Evolutionary conservation across 495 filamentous ascomycete species (phyloP).

Genomic region (Chlorociboria aeruginascens): DNA sequence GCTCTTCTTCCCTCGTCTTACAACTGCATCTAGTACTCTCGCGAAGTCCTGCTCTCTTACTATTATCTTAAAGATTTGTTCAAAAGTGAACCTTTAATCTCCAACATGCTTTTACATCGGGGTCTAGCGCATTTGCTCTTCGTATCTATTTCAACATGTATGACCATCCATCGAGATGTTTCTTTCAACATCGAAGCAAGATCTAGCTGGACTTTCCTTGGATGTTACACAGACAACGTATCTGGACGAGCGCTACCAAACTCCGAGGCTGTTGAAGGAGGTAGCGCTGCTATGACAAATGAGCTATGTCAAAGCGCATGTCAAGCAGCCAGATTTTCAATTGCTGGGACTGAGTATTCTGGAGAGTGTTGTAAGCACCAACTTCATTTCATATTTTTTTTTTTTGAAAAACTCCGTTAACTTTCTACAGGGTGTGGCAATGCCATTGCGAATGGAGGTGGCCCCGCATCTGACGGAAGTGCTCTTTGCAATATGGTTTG

Average conservation of each 20-base stretch:
- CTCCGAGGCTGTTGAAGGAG: constrained; percentile 8
- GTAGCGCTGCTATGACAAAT: constrained; percentile 19
- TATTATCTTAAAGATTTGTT: too few relatives aligned
- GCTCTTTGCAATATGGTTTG: constrained; percentile 39
- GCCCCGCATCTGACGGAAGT: constrained; percentile 23
- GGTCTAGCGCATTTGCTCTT: constrained; percentile 18
- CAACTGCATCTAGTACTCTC: too few relatives aligned
- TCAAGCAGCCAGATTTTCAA: constrained; percentile 29
- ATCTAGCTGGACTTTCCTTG: background rate
- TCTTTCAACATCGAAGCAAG: background rate
- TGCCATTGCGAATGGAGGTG: constrained; percentile 29
- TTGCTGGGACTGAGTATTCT: constrained; percentile 36
- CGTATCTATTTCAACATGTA: constrained; percentile 30
- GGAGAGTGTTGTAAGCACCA: constrained; percentile 20
- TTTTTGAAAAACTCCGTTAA: background rate
- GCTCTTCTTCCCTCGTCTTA: too few relatives aligned
- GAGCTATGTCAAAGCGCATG: constrained; percentile 31
- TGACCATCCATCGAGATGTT: background rate
- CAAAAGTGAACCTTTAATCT: too few relatives aligned
- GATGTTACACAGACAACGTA: constrained; percentile 6
- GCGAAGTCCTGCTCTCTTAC: too few relatives aligned
- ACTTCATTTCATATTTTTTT: background rate
- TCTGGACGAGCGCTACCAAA: constrained; percentile 10
- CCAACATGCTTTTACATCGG: too few relatives aligned
- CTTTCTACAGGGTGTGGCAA: constrained; percentile 35